These are phyloP conservation scores for Deuterostichococcus epilithicus DNA, from an alignment of 139 green algal species.

Conservation along the genomic window DNA sequence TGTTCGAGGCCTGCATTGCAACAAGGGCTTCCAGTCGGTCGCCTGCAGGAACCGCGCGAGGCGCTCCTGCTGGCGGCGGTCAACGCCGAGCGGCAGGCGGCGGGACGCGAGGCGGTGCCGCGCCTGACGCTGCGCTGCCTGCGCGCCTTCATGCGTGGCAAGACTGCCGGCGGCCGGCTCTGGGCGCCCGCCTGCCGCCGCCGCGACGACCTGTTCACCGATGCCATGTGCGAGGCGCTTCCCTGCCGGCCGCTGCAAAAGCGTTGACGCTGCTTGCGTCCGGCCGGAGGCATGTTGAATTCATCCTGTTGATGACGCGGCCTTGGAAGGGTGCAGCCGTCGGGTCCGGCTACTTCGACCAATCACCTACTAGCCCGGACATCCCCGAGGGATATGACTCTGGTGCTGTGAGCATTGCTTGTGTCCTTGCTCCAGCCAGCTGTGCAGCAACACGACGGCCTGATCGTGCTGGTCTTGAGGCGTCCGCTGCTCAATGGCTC, in stretches of 20 bases:
- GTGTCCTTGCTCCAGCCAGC: no score
- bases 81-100: conserved; percentile 26
- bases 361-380: no score
- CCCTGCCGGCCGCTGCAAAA: neutral
- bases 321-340: no score
- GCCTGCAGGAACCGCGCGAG: conserved; percentile 18
- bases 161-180: conserved; percentile 21
- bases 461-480: no score
- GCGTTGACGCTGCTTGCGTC: neutral
- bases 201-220: neutral
- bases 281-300: neutral
- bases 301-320: no score
- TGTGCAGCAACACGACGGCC: no score
- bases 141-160: conserved; percentile 35
- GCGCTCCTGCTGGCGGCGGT: conserved; percentile 43
- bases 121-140: conserved; percentile 56
- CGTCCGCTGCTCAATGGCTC: no score
- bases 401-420: no score
- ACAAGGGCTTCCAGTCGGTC: neutral
- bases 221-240: neutral
- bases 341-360: no score
- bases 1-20: neutral
- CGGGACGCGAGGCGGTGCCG: conserved; percentile 18
- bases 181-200: neutral
- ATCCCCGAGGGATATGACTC: no score